These are phyloP conservation scores for Hypoxylon sp. DNA, from an alignment of 2,329 filamentous ascomycete genomes.

Conservation along the genomic window DNA sequence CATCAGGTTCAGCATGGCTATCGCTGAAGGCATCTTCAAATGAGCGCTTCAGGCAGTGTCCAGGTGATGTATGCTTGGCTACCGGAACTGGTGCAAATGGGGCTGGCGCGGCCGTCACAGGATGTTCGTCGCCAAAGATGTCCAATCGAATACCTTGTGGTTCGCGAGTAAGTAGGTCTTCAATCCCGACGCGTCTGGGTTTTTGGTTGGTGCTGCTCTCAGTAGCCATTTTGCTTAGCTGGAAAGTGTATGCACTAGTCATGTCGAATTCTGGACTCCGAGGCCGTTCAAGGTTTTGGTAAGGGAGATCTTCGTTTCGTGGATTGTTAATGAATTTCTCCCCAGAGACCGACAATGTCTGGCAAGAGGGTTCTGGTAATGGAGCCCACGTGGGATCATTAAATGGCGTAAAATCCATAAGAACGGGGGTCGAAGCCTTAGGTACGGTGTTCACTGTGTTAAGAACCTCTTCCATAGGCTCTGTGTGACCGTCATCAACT, in stretches of 20 bases:
- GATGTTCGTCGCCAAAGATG: not conserved
- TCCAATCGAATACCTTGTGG: constrained; percentile 30
- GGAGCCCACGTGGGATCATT: constrained; percentile 40
- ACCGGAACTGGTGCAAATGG: not conserved
- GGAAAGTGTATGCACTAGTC: constrained; percentile 54
- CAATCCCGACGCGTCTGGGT: constrained; percentile 49
- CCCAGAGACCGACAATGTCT: constrained; percentile 48
- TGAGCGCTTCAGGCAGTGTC: constrained; percentile 46
- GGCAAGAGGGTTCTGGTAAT: constrained; percentile 40
- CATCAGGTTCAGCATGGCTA: constrained; percentile 9
- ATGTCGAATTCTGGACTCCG: constrained; percentile 52
- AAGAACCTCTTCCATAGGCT: constrained; percentile 6
- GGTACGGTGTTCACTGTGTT: not conserved
- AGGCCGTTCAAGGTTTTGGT: constrained; percentile 19
- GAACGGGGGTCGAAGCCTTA: not conserved
- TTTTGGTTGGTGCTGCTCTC: constrained; percentile 26
- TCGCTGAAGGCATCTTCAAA: constrained; percentile 49
- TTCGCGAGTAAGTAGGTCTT: constrained; percentile 51
- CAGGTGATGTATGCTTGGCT: not conserved
- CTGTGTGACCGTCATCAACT: not conserved
- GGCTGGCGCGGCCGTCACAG: not conserved
- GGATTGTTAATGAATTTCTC: constrained; percentile 55
- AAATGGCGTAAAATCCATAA: constrained; percentile 4
- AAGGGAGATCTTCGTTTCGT: constrained; percentile 27
- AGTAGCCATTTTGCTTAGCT: constrained; percentile 50